phyloP scores from a whole-genome alignment of 1,284 basidiomycete genomes.

The Ceratobasidium sp. region DNA sequence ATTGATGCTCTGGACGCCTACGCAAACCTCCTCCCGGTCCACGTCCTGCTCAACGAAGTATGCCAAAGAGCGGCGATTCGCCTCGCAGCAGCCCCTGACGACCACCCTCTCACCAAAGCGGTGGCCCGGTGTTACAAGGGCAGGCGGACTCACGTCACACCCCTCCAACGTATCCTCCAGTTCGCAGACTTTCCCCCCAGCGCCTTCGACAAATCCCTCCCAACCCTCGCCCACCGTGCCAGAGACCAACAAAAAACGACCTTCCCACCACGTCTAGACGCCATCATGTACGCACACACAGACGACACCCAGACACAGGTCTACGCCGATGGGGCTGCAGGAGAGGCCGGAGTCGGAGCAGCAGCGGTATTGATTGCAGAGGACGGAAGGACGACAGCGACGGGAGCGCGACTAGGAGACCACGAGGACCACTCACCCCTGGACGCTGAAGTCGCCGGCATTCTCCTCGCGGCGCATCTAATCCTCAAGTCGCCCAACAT shows the following conservation, averaged over 20 bases:
- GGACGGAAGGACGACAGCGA: not conserved
- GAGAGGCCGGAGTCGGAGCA: not conserved
- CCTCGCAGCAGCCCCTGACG: not conserved
- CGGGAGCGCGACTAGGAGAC: not conserved
- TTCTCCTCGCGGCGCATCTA: not conserved
- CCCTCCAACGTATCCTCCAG: not conserved
- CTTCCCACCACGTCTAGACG: not conserved
- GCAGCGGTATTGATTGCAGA: not conserved
- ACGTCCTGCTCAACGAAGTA: not conserved
- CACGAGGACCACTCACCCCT: not conserved
- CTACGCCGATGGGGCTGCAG: not conserved
- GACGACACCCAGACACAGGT: not conserved
- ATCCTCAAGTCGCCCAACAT: not conserved
- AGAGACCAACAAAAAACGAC: not conserved
- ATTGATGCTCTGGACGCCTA: not conserved
- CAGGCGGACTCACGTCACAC: not conserved
- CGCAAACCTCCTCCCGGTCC: not conserved
- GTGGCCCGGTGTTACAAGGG: too few relatives aligned
- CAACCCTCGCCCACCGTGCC: not conserved
- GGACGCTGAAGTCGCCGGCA: conserved; percentile 5
- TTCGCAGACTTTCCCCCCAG: not conserved
- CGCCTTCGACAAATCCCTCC: too few relatives aligned
- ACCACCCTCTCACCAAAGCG: not conserved
- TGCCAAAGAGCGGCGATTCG: not conserved
- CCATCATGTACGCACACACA: not conserved